Evolutionary conservation across 148 eudicot species (phyloP).

Genomic region (Chenopodium berlandieri): DNA sequence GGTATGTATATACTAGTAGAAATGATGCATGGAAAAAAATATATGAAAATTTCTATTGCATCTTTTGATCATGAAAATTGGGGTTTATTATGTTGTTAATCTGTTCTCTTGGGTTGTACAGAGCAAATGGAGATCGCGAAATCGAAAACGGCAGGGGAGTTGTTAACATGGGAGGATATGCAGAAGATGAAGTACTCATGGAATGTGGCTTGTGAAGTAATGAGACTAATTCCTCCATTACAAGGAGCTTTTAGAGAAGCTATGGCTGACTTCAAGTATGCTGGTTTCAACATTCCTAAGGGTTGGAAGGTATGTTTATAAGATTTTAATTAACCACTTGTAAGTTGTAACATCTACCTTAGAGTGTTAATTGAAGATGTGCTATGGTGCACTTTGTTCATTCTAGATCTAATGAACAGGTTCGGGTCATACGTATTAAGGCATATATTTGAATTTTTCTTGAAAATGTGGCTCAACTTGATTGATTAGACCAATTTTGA

Average conservation of each 20-base stretch:
- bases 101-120: not conserved
- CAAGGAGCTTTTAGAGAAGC: constrained; percentile 38
- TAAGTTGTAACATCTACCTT: not conserved
- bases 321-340: not conserved
- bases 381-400: not conserved
- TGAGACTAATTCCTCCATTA: constrained; percentile 40
- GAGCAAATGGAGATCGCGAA: constrained; percentile 42
- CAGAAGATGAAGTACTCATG: constrained; percentile 42
- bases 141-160: constrained; percentile 26
- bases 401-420: no score
- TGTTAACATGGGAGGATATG: constrained; percentile 33
- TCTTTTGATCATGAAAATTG: no score
- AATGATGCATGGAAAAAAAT: not conserved
- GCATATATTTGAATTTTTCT: no score
- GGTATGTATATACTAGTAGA: constrained; percentile 19
- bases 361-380: not conserved
- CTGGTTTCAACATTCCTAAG: constrained; percentile 40
- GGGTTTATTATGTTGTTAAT: no score
- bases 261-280: constrained; percentile 32
- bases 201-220: constrained; percentile 39
- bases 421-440: no score
- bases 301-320: constrained; percentile 37
- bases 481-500: no score
- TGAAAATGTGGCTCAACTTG: no score
- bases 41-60: not conserved